Base-by-base conservation (phyloP, 1,284 basidiomycete genomes). In the Kalmanozyma brasiliensis region DNA sequence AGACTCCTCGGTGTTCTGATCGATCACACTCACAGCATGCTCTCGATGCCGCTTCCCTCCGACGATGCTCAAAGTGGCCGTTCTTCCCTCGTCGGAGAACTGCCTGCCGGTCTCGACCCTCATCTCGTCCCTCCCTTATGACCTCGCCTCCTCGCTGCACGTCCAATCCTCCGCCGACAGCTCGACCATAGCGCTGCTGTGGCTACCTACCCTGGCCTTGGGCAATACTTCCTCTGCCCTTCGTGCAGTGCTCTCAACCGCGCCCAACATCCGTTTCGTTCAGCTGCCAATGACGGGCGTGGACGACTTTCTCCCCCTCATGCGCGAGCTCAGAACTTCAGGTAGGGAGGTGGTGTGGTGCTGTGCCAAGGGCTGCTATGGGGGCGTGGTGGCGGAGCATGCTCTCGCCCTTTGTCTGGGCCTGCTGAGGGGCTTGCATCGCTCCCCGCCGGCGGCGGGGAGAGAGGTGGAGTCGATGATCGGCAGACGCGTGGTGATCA, bases 281-380 rank as follows among this genome's bases (percentile, higher is more conserved):
- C 75, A 77, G 35, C 36, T 78, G 22, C 73, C 73, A 6, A 73
- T 73, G 73, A 66, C 73, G 8, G 76, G 76, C 3, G 61, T 77
- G 3, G 67, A 75, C 10, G 41, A 60, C 3, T 76, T 64, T 33
- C 10, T 49, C 3, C 30, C 43, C 0, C 33, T 76, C 8, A 72
- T 76, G 20, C 7, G 36, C 2, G 37, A 36, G 24, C 4, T 40
- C 10, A 1, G 19, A 4, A 16, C 14, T 9, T 1, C 13, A 4
- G n/a, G 10, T 4, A 33, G 17, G 30, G 44, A 33, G 30, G 52
- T 72, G 22, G 29, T 24, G 0, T 78, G 72, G 72, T 65, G 66
- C 22, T 68, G 60, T 37, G 68, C 64, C 2, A 75, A 75, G 48
- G 74, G 74, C 10, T 66, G 69, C n/a, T 77, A 56, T 41, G 56